These are phyloP conservation scores for Oenanthe sinensis DNA, from an alignment of 129 eudicot genomes.

Conservation along the genomic window DNA sequence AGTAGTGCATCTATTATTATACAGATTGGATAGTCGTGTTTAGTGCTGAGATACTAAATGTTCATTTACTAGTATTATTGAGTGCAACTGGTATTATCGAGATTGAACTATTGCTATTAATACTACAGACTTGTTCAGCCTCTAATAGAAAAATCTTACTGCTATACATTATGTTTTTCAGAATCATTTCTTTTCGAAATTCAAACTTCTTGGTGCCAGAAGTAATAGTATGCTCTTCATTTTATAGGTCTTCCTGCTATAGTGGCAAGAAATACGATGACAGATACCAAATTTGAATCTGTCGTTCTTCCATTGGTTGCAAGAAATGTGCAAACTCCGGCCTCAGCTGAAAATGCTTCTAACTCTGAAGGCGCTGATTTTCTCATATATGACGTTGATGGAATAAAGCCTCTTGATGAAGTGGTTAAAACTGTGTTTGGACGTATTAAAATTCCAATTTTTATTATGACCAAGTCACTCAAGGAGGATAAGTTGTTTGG, in stretches of 20 bases:
- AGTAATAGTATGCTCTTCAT: background rate
- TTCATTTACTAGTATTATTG: background rate
- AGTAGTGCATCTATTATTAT: no score
- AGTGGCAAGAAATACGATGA: constrained; percentile 84
- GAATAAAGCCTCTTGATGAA: constrained; percentile 23
- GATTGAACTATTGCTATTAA: background rate
- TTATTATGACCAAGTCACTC: constrained; percentile 29
- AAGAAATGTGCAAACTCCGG: constrained; percentile 57
- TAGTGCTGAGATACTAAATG: no score
- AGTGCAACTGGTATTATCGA: background rate
- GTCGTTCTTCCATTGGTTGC: constrained; percentile 81
- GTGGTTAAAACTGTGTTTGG: constrained; percentile 29
- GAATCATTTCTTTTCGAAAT: background rate
- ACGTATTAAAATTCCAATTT: constrained; percentile 66
- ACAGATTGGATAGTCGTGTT: no score
- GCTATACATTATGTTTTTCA: background rate
- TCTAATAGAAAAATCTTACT: background rate
- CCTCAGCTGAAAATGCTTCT: constrained; percentile 59
- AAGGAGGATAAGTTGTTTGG: constrained; percentile 21
- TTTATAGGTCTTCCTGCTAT: constrained; percentile 84
- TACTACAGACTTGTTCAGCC: background rate
- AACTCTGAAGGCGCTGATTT: constrained; percentile 94
- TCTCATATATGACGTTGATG: constrained; percentile 40
- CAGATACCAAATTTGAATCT: constrained; percentile 63
- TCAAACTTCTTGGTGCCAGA: background rate